Base-by-base conservation (phyloP, 345 rosid species). In the Adansonia digitata region DNA sequence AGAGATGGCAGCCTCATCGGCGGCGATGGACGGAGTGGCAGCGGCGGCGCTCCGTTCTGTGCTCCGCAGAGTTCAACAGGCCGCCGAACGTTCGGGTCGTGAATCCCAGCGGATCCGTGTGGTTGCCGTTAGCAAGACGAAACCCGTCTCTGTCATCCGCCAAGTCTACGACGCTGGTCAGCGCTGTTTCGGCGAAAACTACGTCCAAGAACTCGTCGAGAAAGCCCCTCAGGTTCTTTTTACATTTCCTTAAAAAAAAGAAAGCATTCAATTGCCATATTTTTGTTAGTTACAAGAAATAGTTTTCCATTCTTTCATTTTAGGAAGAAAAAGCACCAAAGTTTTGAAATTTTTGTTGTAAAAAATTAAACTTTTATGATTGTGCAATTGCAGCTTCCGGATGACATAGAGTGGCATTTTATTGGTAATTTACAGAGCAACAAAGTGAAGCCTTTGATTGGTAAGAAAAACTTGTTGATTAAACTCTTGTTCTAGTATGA, bases 351-450 rank as follows among this genome's bases (percentile, higher is more conserved):
- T 72, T 68, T 64, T 42, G 31, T n/a, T 5, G 0, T 2, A 5
- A n/a, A 7, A 43, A 39, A 63, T 42, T 45, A 3, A 40, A 22
- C 35, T 46, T 45, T 63, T 64, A 22, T 69, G 20, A 14, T 46
- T 74, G 67, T 66, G 59, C 18, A 77, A 56, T 65, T 81, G 89
- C 84, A 94, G 97, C 93, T 92, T 77, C 95, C 97, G 4, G 97
- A 85, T 78, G 95, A 92, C 82, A 81, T 91, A 42, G 92, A 91
- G 69, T 94, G 98, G 97, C 98, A 92, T 82, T 94, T 92, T 76
- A 91, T 92, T 81, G 98, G 98, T 78, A 91, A 92, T 79, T 76
- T 95, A 77, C 99, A 95, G 86, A 95, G 99, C 84, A 95, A 95
- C 59, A 95, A 95, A 88, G 98, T 90, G 69, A 95, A 90, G 82